Base-by-base conservation (phyloP, 2,329 filamentous ascomycete species). In the Grosmannia huntii region DNA sequence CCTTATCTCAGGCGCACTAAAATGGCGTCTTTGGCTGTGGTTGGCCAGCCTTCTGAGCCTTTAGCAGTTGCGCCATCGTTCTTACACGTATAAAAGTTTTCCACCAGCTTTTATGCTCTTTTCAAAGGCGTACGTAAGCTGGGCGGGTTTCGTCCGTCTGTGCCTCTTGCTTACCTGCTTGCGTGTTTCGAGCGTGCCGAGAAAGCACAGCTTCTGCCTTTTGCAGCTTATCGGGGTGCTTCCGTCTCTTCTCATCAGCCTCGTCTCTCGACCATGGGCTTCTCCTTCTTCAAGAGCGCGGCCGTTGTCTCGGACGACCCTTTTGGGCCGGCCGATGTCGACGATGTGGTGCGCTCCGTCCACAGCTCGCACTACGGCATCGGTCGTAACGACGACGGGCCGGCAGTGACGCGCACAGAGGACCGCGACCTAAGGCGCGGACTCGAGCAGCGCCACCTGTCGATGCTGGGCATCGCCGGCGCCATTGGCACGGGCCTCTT, bases 401-500 rank as follows among this genome's bases (percentile, higher is more conserved):
- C 54, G 38, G 44, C 25, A 10, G 53, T 63, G 41, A 63, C 60
- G 27, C 46, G 46, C 5, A 46, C 53, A 5, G 61, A 62, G 41
- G 53, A 56, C 38, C 60, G 57, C 23, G 55, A 59, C 38, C 58
- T 63, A 14, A 50, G 50, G 54, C 62, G 60, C 25, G 60, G 60
- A 9, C 62, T 76, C 62, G 72, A 74, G 65, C 71, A 71, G 51
- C 69, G 74, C 56, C 74, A 76, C 65, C 66, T 75, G 62, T 73
- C 75, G 63, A 74, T 75, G 71, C 73, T 75, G 62, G 73, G 70
- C 57, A 73, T 76, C 28, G 72, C 72, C 61, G 76, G 76, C 56
- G 74, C 74, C 16, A 84, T 89, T 64, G 86, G 86, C 57, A 89
- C 86, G 2, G 86, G 86, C 62, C 76, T 89, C 50, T 89, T 89